These are phyloP conservation scores for Claviceps sp. DNA, from an alignment of 2,329 filamentous ascomycete genomes.

Conservation along the genomic window DNA sequence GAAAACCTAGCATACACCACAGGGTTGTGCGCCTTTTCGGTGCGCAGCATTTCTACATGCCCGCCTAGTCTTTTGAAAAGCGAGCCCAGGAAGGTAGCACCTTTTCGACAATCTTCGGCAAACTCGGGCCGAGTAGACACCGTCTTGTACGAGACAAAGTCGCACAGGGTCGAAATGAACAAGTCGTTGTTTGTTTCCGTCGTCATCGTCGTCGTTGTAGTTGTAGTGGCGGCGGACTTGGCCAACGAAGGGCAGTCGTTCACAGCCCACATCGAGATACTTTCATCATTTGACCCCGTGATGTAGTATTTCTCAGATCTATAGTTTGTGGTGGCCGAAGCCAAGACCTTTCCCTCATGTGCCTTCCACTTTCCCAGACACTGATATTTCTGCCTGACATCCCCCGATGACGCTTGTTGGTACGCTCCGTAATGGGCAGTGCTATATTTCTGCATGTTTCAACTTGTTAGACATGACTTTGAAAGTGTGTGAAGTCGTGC, in stretches of 20 bases:
- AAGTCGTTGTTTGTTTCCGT: slow-evolving; percentile 31
- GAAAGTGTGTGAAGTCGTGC: too few species aligned
- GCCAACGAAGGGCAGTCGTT: slow-evolving; percentile 20
- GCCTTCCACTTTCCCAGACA: slow-evolving; percentile 67
- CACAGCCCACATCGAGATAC: slow-evolving; percentile 79
- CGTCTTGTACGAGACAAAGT: slow-evolving; percentile 86
- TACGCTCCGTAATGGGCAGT: slow-evolving; percentile 51
- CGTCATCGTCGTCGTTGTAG: background rate
- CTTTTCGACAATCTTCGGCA: slow-evolving; percentile 81
- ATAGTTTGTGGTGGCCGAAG: slow-evolving; percentile 62
- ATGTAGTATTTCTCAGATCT: slow-evolving; percentile 72
- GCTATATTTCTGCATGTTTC: slow-evolving; percentile 44
- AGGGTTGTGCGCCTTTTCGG: slow-evolving; percentile 68
- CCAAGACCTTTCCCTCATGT: slow-evolving; percentile 75
- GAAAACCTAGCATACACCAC: slow-evolving; percentile 86
- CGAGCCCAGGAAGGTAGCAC: slow-evolving; percentile 78
- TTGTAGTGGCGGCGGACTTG: slow-evolving; percentile 19
- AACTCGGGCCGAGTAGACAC: slow-evolving; percentile 79
- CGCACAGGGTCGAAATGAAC: slow-evolving; percentile 58
- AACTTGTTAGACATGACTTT: background rate
- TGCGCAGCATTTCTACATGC: slow-evolving; percentile 78
- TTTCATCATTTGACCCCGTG: slow-evolving; percentile 86
- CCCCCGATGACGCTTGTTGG: slow-evolving; percentile 30
- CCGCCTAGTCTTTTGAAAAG: slow-evolving; percentile 89
- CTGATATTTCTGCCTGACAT: slow-evolving; percentile 68